Evolutionary conservation across 208 protist genomes (phyloP), one percentile per base, ranked within the genome.

Genomic region (Tritrichomonas foetus): DNA sequence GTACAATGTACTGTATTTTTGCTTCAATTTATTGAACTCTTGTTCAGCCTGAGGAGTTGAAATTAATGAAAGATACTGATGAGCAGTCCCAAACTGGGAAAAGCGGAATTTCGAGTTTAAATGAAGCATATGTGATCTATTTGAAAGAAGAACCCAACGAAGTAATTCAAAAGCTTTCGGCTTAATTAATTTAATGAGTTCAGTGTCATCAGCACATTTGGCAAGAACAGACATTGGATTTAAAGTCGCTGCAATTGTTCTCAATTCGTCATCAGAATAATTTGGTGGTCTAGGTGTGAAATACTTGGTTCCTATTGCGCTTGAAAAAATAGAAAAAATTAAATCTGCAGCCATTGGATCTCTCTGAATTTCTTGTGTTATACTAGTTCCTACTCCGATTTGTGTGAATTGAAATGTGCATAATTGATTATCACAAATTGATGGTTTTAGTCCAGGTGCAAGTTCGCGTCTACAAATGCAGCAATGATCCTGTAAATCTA

Each of bases 401-500:
- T 89, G n/a, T 9, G 9, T 11, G 30, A 53, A 89, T 13, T 25
- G 9, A 47, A 57, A 53, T 22, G 11, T 33, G 47, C 78, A 89
- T 0, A 89, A 27, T 27, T 57, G 0, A 57, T 16, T 61, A 39
- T 89, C 78, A 47, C 78, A 89, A n/a, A 47, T 44, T 8, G 47
- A 39, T 89, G 78, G 78, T 57, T 89, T 89, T 0, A 89, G 11
- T 44, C 78, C 78, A 2, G 78, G 1, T 39, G 25, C 27, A 20
- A 27, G 25, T 44, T 78, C 5, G 8, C 44, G 39, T 33, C 1
- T 1, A 16, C 47, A 33, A 57, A 78, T 78, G 20, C 69, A 78
- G 30, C 78, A 89, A 89, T 89, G 78, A 61, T 89, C 78, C 57
- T 44, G 78, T 22, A 89, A 39, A 89, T 89, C 78, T 0, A 89